Percentiles rank a stretch among this genome's conserved stretches.
These are phyloP conservation scores for Lagenidium giganteum DNA, from an alignment of 352 stramenopile species.

Conservation along the genomic window DNA sequence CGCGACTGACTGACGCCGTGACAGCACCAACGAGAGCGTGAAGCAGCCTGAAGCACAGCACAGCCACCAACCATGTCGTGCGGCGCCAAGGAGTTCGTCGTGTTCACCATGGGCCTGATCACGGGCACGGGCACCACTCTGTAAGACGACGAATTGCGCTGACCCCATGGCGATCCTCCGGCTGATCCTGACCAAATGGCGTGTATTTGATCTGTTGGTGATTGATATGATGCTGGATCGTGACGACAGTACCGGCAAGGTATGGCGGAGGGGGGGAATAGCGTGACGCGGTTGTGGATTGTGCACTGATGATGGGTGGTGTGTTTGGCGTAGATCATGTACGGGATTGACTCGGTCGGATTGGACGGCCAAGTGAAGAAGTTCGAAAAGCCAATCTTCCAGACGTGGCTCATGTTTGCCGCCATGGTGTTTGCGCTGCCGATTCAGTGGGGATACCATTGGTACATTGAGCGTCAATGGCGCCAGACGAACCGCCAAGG, in stretches of 20 bases:
- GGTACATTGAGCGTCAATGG: conserved; percentile 71
- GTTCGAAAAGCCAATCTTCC: conserved; percentile 95
- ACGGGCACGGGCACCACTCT: conserved; percentile 82
- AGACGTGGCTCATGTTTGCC: conserved; percentile 97
- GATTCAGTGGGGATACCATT: conserved; percentile 89
- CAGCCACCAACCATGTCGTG: conserved; percentile 81
- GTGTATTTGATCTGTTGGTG: not conserved
- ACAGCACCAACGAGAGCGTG: too few relatives aligned
- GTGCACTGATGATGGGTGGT: not conserved
- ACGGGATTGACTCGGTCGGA: conserved; percentile 85
- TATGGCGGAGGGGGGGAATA: too few relatives aligned
- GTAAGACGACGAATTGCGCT: conserved; percentile 30
- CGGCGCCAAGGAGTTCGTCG: conserved; percentile 64
- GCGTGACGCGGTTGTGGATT: not conserved
- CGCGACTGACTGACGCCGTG: too few relatives aligned
- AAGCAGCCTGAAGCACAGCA: too few relatives aligned
- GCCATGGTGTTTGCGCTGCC: conserved; percentile 92
- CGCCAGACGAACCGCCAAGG: conserved; percentile 40
- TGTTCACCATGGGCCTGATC: conserved; percentile 77
- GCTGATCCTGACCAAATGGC: not conserved
- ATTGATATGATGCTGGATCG: conserved; percentile 4
- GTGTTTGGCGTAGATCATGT: conserved; percentile 79
- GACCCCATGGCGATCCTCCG: not conserved
- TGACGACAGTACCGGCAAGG: conserved; percentile 62
- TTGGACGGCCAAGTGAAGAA: conserved; percentile 85